Conservation (phyloP, 2,329 filamentous ascomycete genomes). For the Ceratocystis cacaofunesta region DNA sequence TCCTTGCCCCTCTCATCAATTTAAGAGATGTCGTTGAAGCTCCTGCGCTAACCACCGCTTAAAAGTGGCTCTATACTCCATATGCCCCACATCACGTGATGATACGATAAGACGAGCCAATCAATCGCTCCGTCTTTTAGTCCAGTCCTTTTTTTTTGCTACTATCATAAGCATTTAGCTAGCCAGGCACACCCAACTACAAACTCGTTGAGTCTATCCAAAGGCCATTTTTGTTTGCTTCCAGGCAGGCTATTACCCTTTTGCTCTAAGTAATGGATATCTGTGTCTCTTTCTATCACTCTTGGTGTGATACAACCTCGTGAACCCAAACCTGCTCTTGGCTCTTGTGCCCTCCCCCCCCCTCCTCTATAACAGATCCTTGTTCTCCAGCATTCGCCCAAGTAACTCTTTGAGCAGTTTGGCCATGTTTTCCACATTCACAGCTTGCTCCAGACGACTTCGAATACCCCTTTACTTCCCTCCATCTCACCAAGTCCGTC, state of each 20-base stretch:
- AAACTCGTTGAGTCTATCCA: neutral
- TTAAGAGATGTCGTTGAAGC: neutral
- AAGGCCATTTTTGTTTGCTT: neutral
- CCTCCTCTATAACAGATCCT: neutral
- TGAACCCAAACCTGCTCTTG: neutral
- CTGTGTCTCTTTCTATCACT: neutral
- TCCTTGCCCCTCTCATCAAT: neutral
- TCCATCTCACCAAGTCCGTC: neutral
- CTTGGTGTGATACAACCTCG: neutral
- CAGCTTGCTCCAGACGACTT: neutral
- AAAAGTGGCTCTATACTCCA: neutral
- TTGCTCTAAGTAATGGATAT: neutral
- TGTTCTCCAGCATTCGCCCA: neutral
- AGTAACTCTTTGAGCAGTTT: neutral
- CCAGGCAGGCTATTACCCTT: too few species aligned
- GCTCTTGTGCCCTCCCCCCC: neutral
- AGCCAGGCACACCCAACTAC: neutral
- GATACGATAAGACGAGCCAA: conserved; percentile 5
- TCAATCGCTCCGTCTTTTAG: neutral
- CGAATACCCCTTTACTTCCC: neutral
- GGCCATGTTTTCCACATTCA: neutral
- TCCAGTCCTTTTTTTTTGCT: neutral
- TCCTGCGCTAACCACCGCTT: conserved; percentile 1
- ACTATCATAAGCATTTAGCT: neutral
- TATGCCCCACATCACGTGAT: conserved; percentile 12